Conservation (phyloP, 352 stramenopile species). For the Phytophthora sp. region DNA sequence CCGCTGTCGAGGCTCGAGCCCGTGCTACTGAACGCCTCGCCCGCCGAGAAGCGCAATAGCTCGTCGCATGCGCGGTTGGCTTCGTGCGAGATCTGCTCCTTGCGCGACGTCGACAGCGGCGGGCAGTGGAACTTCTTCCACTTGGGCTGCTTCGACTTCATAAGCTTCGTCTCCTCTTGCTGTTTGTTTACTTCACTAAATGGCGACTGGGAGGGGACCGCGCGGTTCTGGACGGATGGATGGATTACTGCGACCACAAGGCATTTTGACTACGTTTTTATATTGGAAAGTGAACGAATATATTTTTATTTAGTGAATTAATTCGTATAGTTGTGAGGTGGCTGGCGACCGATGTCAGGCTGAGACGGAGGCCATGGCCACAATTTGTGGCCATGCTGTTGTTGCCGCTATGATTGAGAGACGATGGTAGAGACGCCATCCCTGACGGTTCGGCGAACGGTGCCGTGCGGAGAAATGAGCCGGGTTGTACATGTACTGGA, state of each 20-base stretch:
- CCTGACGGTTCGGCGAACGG: no score
- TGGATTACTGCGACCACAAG: no score
- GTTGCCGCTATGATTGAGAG: background rate
- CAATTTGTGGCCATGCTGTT: background rate
- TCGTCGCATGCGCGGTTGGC: conserved; percentile 81
- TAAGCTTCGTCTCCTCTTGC: background rate
- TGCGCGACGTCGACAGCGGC: conserved; percentile 60
- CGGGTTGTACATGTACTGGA: no score
- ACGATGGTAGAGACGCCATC: no score
- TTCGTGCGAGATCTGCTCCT: conserved; percentile 74
- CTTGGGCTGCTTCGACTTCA: conserved; percentile 65
- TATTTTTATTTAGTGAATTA: no score
- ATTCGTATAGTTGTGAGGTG: no score
- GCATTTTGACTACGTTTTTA: no score
- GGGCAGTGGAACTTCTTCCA: conserved; percentile 84
- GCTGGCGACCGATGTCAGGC: no score
- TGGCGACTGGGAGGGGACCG: conserved; percentile 4
- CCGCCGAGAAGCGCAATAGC: conserved; percentile 72
- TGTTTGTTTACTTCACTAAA: background rate
- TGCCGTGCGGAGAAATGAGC: no score
- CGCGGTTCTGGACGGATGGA: conserved; percentile 7
- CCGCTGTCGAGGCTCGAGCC: conserved; percentile 34
- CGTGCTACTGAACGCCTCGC: conserved; percentile 52
- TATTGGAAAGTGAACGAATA: background rate
- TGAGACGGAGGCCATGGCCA: no score